phyloP scores from a whole-genome alignment of 495 filamentous ascomycete genomes.

The Tuber indicum region DNA sequence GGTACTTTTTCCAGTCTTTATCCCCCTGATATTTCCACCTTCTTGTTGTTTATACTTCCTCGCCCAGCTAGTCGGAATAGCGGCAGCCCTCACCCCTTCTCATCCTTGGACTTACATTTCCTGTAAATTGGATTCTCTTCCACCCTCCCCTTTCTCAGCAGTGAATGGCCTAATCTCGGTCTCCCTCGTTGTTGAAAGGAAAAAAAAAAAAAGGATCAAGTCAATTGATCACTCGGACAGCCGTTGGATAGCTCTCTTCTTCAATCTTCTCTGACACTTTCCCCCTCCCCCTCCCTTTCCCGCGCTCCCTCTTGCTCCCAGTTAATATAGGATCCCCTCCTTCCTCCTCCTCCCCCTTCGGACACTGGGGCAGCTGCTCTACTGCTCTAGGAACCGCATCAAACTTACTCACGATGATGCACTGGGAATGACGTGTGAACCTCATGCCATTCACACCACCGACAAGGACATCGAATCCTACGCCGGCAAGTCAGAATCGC shows the following conservation, averaged over 20 bases:
- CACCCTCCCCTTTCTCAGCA: background rate
- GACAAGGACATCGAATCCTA: conserved; percentile 2
- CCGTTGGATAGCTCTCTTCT: background rate
- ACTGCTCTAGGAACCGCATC: background rate
- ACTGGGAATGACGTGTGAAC: conserved; percentile 4
- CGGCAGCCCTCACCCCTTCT: background rate
- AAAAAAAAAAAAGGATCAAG: background rate
- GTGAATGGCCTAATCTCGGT: background rate
- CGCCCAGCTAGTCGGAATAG: background rate
- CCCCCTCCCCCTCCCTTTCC: background rate
- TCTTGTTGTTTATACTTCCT: background rate
- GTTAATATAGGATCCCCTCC: conserved; percentile 26
- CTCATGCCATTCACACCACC: background rate
- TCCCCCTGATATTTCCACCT: background rate
- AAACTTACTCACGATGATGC: conserved; percentile 3
- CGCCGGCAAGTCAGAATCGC: conserved; percentile 1
- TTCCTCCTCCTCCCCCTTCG: conserved; percentile 2
- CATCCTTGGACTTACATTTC: background rate
- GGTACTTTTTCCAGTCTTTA: background rate
- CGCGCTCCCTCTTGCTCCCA: conserved; percentile 6
- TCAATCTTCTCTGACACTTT: background rate
- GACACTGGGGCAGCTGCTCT: background rate
- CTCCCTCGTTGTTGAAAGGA: background rate
- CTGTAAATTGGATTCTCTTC: background rate
- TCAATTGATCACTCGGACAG: background rate